phyloP scores from a whole-genome alignment of 176 grass and related monocot genomes.

The Puya raimondii region DNA sequence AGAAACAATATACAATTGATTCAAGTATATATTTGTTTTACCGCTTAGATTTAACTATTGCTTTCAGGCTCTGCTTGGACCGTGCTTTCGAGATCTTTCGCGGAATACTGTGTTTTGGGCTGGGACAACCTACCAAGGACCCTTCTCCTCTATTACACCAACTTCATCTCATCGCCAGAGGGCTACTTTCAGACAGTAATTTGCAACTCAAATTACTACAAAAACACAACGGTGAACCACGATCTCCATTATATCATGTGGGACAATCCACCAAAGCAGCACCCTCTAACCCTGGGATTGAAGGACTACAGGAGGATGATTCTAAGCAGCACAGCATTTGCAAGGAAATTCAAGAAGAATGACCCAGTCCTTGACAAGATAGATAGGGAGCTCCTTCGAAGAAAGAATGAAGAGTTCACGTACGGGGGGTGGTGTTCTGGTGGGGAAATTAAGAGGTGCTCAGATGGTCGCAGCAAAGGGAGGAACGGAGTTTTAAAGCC shows the following conservation, averaged over 20 bases:
- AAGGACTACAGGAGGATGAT: slow-evolving; percentile 71
- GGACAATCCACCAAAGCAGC: slow-evolving; percentile 93
- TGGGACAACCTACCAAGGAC: slow-evolving; percentile 90
- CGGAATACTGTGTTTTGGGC: slow-evolving; percentile 66
- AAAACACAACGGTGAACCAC: slow-evolving; percentile 65
- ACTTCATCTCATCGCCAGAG: slow-evolving; percentile 88
- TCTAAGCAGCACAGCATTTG: slow-evolving; percentile 61
- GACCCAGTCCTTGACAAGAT: slow-evolving; percentile 77
- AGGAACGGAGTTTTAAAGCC: slow-evolving; percentile 41
- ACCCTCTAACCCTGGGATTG: slow-evolving; percentile 60
- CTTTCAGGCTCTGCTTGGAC: slow-evolving; percentile 86
- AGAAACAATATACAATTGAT: neutral
- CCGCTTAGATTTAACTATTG: neutral
- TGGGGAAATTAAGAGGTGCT: slow-evolving; percentile 29
- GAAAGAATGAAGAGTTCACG: slow-evolving; percentile 31
- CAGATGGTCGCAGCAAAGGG: slow-evolving; percentile 13
- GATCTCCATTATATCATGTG: slow-evolving; percentile 78
- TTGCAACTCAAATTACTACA: slow-evolving; percentile 64
- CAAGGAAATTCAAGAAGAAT: slow-evolving; percentile 65
- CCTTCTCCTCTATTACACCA: slow-evolving; percentile 85
- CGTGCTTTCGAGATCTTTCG: slow-evolving; percentile 68
- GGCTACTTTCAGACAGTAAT: slow-evolving; percentile 98
- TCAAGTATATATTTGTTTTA: neutral
- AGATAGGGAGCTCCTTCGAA: slow-evolving; percentile 69
- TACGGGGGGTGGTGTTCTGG: slow-evolving; percentile 82